These are phyloP conservation scores for Pseudoturritis turrita DNA, from an alignment of 345 rosid species.

Conservation along the genomic window DNA sequence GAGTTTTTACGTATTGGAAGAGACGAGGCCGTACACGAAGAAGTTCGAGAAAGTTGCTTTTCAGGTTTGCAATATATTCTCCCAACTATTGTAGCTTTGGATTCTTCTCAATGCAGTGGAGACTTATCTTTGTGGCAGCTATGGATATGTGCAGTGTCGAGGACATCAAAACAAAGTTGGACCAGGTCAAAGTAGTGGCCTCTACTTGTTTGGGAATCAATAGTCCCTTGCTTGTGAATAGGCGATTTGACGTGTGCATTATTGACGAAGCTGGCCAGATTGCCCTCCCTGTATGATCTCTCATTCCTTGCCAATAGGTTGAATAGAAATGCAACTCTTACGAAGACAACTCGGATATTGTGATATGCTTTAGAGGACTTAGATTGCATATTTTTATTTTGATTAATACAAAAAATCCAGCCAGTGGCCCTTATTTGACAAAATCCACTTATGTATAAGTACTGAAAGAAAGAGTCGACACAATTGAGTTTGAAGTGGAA, in stretches of 20 bases:
- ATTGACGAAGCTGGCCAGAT: conserved; percentile 99
- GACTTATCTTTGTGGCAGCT: conserved; percentile 42
- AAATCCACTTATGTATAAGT: not conserved
- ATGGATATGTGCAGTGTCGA: conserved; percentile 51
- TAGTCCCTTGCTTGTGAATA: conserved; percentile 79
- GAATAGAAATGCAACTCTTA: not conserved
- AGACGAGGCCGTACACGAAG: conserved; percentile 77
- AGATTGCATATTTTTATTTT: not conserved
- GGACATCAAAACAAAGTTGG: conserved; percentile 61
- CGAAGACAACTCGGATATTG: not conserved
- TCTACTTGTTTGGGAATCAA: conserved; percentile 88
- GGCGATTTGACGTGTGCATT: conserved; percentile 89
- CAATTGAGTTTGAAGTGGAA: not conserved
- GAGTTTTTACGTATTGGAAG: conserved; percentile 94
- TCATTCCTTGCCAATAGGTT: conserved; percentile 10
- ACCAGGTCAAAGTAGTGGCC: conserved; percentile 88
- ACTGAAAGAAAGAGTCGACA: conserved; percentile 3
- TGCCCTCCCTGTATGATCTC: conserved; percentile 72
- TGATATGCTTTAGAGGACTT: not conserved
- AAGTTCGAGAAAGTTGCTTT: conserved; percentile 67
- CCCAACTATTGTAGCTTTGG: conserved; percentile 9
- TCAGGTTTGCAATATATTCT: conserved; percentile 46
- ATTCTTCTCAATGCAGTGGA: conserved; percentile 23
- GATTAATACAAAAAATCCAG: not conserved
- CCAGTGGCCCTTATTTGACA: not conserved